Evolutionary conservation across 2,329 filamentous ascomycete species (phyloP).

Genomic region (Neoscytalidium dimidiatum): DNA sequence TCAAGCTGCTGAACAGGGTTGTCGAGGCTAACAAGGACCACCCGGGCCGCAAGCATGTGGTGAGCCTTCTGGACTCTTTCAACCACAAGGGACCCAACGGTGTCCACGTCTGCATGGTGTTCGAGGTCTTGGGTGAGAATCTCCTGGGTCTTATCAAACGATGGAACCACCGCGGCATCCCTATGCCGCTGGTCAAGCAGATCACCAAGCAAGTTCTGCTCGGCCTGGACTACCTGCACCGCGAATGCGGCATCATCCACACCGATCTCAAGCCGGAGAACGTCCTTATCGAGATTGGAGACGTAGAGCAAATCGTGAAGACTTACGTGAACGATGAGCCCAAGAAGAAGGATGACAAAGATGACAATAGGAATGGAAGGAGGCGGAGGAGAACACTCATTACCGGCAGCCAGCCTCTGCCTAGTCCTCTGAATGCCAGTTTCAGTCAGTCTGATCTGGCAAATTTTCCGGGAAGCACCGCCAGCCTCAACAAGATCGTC

Average conservation of each 20-base stretch:
- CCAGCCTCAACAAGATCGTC: slow-evolving; percentile 82
- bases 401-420: slow-evolving; percentile 93
- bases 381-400: slow-evolving; percentile 90
- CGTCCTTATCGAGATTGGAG: slow-evolving; percentile 96
- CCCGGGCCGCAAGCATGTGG: slow-evolving; percentile 90
- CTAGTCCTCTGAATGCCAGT: slow-evolving; percentile 88
- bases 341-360: slow-evolving; percentile 69
- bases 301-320: slow-evolving; percentile 98
- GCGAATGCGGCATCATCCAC: slow-evolving; percentile 98
- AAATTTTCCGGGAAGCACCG: slow-evolving; percentile 59
- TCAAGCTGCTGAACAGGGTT: slow-evolving; percentile 96
- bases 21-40: slow-evolving; percentile 94
- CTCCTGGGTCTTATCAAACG: slow-evolving; percentile 93
- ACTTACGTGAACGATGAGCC: slow-evolving; percentile 85
- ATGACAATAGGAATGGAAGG: slow-evolving; percentile 88
- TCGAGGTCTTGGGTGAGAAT: slow-evolving; percentile 96
- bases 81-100: slow-evolving; percentile 97
- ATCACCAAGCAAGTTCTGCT: slow-evolving; percentile 98
- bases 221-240: slow-evolving; percentile 92
- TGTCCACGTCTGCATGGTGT: slow-evolving; percentile 98
- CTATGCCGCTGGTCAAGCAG: slow-evolving; percentile 94
- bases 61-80: slow-evolving; percentile 94
- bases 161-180: slow-evolving; percentile 97
- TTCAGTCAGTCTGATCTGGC: slow-evolving; percentile 78
- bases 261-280: slow-evolving; percentile 98